A percentile compares a stretch with the other conserved stretches of the same genome.
These are phyloP conservation scores for Tremella mesenterica DNA, from an alignment of 768 basidiomycete genomes.

Conservation along the genomic window DNA sequence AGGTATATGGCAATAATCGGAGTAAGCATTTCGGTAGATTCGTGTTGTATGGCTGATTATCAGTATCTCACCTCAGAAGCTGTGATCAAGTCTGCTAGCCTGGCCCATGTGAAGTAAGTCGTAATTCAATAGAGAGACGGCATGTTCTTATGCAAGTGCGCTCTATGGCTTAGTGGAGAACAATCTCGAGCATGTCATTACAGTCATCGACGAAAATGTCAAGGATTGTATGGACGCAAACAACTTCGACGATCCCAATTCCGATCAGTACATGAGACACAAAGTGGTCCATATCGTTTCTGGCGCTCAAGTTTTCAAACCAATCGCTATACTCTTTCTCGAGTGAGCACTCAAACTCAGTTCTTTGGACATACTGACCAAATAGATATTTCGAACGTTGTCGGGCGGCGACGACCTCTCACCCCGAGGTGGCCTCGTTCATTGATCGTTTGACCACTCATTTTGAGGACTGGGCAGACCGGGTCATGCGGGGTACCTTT, in stretches of 20 bases:
- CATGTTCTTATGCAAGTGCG: constrained; percentile 5
- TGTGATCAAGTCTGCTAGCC: constrained; percentile 3
- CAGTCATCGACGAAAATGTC: not conserved
- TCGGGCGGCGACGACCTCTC: not conserved
- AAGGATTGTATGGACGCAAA: constrained; percentile 1
- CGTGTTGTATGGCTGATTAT: not conserved
- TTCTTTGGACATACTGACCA: not conserved
- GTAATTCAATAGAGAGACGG: too few relatives aligned
- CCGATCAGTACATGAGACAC: not conserved
- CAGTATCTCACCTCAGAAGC: constrained; percentile 10
- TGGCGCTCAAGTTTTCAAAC: constrained; percentile 7
- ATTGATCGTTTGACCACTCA: not conserved
- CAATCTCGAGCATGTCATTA: not conserved
- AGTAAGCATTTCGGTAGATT: not conserved
- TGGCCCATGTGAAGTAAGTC: constrained; percentile 1
- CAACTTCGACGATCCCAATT: constrained; percentile 1
- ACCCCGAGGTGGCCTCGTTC: constrained; percentile 8
- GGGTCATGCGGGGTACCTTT: not conserved
- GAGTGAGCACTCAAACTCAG: constrained; percentile 5
- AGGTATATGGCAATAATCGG: constrained; percentile 6
- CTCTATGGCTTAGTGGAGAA: constrained; percentile 4
- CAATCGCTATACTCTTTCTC: constrained; percentile 1
- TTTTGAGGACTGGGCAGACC: constrained; percentile 3
- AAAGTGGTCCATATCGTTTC: constrained; percentile 6
- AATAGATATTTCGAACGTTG: constrained; percentile 2